Percentiles rank a stretch among this genome's conserved stretches.
Conservation (phyloP, 306 rosid species). For the Rubus idaeus region DNA sequence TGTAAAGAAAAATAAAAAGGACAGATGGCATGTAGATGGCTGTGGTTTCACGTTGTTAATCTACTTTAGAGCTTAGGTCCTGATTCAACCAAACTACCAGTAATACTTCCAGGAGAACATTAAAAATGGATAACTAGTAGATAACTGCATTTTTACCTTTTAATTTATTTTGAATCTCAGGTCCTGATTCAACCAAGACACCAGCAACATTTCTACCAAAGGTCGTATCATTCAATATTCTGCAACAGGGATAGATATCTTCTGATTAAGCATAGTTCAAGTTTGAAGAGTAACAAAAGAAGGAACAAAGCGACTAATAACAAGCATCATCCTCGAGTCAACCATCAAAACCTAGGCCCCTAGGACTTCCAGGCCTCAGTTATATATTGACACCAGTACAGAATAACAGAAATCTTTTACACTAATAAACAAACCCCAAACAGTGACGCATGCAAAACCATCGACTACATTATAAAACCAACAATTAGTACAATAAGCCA, state of each 20-base stretch:
- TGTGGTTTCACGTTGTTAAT: constrained; percentile 37
- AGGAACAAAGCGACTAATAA: constrained; percentile 16
- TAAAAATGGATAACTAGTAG: neutral
- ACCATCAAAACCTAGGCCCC: neutral
- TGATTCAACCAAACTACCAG: constrained; percentile 68
- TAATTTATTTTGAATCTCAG: constrained; percentile 6
- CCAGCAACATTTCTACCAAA: constrained; percentile 16
- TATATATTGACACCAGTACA: neutral
- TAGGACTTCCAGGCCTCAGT: neutral
- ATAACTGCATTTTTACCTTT: constrained; percentile 4
- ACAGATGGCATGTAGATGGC: constrained; percentile 5
- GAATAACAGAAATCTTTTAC: neutral
- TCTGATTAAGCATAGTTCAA: constrained; percentile 16
- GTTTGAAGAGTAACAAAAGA: constrained; percentile 14
- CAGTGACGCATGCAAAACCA: neutral
- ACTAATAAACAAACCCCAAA: neutral
- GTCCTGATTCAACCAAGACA: constrained; percentile 18
- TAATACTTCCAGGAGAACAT: constrained; percentile 40
- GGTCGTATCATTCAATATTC: constrained; percentile 4
- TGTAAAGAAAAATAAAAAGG: constrained; percentile 13
- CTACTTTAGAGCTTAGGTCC: constrained; percentile 37
- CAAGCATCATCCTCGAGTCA: constrained; percentile 17
- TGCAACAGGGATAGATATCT: constrained; percentile 18
- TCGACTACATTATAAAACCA: neutral
- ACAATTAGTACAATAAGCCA: neutral